Evolutionary conservation across 768 basidiomycete species (phyloP).

Genomic region (Tremella fuciformis): DNA sequence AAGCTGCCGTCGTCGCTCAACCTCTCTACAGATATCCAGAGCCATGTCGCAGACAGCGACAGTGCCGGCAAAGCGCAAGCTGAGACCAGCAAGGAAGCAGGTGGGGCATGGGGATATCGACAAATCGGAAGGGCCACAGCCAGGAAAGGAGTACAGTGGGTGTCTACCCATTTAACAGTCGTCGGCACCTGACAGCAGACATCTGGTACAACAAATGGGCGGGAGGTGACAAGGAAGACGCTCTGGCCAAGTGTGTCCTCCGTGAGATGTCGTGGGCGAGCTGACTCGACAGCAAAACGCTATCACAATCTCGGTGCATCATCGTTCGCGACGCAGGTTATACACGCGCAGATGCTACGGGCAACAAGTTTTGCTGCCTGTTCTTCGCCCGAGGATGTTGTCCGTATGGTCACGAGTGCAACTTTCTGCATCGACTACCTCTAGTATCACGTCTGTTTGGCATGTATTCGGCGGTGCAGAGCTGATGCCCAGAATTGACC

Average conservation of each 20-base stretch:
- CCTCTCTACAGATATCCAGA: not conserved
- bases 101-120: conserved; percentile 87
- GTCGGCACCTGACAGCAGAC: conserved; percentile 52
- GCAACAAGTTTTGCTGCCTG: conserved; percentile 87
- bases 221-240: conserved; percentile 96
- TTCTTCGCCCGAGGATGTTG: conserved; percentile 97
- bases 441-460: conserved; percentile 57
- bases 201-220: conserved; percentile 99
- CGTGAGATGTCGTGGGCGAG: not conserved
- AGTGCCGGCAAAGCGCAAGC: conserved; percentile 55
- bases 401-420: conserved; percentile 90
- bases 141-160: conserved; percentile 94
- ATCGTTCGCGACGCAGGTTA: conserved; percentile 85
- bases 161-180: conserved; percentile 22
- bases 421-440: conserved; percentile 87
- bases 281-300: conserved; percentile 67
- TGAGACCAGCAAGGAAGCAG: conserved; percentile 89
- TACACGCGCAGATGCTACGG: conserved; percentile 90
- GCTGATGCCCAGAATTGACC: conserved; percentile 57
- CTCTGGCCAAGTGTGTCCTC: conserved; percentile 77
- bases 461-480: not conserved
- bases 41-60: not conserved
- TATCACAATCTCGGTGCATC: conserved; percentile 87
- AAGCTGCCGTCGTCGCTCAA: no score
- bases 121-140: conserved; percentile 81